A percentile compares a stretch with the other conserved stretches of the same genome.
phyloP scores from a whole-genome alignment of 2,329 filamentous ascomycete species.

The Ophiostoma tasmaniense region DNA sequence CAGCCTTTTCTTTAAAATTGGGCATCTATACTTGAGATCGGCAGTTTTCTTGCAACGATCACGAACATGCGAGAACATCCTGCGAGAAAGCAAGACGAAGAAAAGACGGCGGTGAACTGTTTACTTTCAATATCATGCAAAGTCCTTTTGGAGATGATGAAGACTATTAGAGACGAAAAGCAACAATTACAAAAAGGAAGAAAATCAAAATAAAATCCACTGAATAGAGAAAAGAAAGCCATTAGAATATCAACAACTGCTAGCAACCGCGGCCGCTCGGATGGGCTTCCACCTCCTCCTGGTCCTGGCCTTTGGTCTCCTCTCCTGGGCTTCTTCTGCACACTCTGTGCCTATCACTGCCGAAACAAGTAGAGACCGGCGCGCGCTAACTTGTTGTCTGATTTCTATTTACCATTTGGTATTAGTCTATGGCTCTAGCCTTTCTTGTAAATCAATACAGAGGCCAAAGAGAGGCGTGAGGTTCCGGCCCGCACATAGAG shows the following conservation, averaged over 20 bases:
- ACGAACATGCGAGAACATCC: neutral
- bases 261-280: neutral
- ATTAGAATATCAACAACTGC: neutral
- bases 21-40: neutral
- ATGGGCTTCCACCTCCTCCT: neutral
- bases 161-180: neutral
- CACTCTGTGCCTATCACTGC: neutral
- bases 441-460: neutral
- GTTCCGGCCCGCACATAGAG: constrained; percentile 9
- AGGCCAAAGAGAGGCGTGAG: neutral
- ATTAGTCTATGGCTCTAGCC: neutral
- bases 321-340: neutral
- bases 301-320: neutral
- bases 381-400: neutral
- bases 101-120: neutral
- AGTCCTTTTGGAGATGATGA: neutral
- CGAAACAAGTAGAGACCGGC: neutral
- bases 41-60: neutral
- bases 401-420: neutral
- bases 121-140: neutral
- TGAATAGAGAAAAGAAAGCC: neutral
- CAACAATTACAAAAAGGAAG: neutral
- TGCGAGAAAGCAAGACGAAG: neutral
- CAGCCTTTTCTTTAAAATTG: neutral
- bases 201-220: neutral